Conservation (phyloP, 805 yeast species). For the Lipomyces anomalus region DNA sequence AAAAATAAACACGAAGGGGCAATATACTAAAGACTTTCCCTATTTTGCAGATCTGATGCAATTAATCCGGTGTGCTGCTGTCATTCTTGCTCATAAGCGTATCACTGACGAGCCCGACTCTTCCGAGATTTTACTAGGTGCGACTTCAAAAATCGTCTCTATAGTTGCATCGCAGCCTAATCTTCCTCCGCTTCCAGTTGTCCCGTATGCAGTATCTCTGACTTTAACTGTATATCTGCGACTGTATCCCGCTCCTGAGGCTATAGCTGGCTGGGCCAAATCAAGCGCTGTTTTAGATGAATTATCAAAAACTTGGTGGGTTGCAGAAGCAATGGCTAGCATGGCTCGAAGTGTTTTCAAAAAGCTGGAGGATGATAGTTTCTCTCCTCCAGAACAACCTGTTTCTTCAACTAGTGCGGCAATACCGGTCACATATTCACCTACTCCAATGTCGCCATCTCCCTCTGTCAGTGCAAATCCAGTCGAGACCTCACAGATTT, state of each 20-base stretch:
- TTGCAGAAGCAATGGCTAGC: constrained; percentile 35
- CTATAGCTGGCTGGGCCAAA: constrained; percentile 30
- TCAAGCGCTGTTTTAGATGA: constrained; percentile 28
- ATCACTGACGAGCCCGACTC: constrained; percentile 24
- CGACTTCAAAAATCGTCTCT: constrained; percentile 29
- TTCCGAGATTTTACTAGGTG: constrained; percentile 23
- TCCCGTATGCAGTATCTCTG: constrained; percentile 34
- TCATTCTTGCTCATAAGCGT: constrained; percentile 34
- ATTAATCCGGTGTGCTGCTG: constrained; percentile 30
- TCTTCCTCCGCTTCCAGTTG: constrained; percentile 33
- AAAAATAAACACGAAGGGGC: no score
- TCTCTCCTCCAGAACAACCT: no score
- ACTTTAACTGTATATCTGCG: constrained; percentile 35
- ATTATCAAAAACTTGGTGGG: constrained; percentile 34
- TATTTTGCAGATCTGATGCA: constrained; percentile 28
- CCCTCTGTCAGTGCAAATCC: neutral
- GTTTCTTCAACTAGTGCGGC: no score
- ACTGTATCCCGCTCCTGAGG: constrained; percentile 30
- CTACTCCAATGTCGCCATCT: constrained; percentile 2
- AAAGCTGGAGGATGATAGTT: constrained; percentile 23
- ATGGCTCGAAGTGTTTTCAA: constrained; percentile 33
- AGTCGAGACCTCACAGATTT: constrained; percentile 18
- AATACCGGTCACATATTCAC: no score
- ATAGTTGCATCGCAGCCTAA: constrained; percentile 26
- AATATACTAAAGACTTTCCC: no score